Evolutionary conservation across 2,329 filamentous ascomycete genomes (phyloP), one percentile per base, ranked within the genome.

Genomic region (Ophiocordyceps australis): DNA sequence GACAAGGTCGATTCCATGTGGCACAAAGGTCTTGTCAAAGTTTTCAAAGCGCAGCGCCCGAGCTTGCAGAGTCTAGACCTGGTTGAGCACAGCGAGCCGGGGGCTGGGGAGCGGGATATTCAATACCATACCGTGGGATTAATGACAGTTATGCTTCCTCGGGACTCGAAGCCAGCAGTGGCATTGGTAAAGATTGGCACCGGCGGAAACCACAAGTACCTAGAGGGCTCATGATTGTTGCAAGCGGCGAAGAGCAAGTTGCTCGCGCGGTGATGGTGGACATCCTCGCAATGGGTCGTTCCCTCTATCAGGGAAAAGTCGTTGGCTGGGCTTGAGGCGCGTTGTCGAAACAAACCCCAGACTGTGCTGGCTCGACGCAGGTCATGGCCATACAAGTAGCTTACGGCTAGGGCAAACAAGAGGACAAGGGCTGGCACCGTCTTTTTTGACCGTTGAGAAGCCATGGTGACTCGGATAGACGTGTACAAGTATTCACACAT

Each of bases 1-100:
- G n/a, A 68, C 52, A 6, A 74, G 50, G 30, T 69, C 65, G 32
- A 74, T 66, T 2, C 69, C 69, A 33, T 74, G 69, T 0, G 68
- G 68, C 5, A 62, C 38, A 25, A 73, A 70, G 0, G 64, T 52
- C 0, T 54, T 53, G 2, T 55, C 30, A 32, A 72, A 74, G 27
- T 59, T 55, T 6, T 57, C 46, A 11, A 72, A 54, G 0, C 37
- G 32, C 4, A 74, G 48, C 14, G 56, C 50, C 23, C 45, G 51
- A 1, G 54, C 52, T 24, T 23, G 22, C 17, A 37, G 21, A 5
- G 33, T 35, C 35, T 37, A 19, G 48, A 10, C 17, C 17, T 19
- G 7, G 17, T 19, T 19, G 7, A 10, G 17, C 17, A n/a, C n/a
- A n/a, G n/a, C n/a, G n/a, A n/a, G n/a, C n/a, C n/a, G n/a, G n/a